Evolutionary conservation across 257 asterid species (phyloP).

Genomic region (Linaria vulgaris): DNA sequence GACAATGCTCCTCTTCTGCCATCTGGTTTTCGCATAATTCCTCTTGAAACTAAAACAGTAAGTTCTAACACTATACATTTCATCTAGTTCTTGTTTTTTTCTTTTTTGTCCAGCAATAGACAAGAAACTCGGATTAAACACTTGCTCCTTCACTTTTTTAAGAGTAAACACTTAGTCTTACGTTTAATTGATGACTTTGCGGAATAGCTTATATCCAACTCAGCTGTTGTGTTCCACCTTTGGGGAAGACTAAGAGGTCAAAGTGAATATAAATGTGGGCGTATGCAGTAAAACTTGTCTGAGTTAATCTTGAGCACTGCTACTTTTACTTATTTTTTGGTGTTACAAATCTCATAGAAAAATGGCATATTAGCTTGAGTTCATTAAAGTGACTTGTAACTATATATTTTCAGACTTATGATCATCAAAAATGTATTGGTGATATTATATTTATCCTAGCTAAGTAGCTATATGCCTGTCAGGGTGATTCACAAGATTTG

Average conservation of each 20-base stretch:
- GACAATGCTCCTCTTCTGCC: slow-evolving; percentile 90
- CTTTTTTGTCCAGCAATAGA: not conserved
- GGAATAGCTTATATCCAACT: too few species aligned
- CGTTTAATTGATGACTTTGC: too few species aligned
- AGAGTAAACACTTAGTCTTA: too few species aligned
- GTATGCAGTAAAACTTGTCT: not conserved
- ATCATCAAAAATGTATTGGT: too few species aligned
- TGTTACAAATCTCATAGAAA: not conserved
- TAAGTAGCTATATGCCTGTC: slow-evolving; percentile 20
- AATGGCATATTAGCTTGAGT: not conserved
- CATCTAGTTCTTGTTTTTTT: not conserved
- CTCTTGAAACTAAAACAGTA: slow-evolving; percentile 85
- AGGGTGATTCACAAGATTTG: slow-evolving; percentile 49
- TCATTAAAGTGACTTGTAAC: not conserved
- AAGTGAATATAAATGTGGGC: not conserved
- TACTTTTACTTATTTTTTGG: not conserved
- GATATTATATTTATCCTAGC: too few species aligned
- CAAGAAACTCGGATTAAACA: not conserved
- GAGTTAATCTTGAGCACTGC: not conserved
- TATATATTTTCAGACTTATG: not conserved
- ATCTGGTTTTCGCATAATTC: slow-evolving; percentile 93
- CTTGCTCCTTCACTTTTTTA: too few species aligned
- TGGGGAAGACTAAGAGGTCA: not conserved
- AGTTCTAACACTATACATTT: slow-evolving; percentile 23
- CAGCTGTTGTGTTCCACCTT: too few species aligned